Base-by-base conservation (phyloP, 2,329 filamentous ascomycete genomes). In the Septoria linicola region DNA sequence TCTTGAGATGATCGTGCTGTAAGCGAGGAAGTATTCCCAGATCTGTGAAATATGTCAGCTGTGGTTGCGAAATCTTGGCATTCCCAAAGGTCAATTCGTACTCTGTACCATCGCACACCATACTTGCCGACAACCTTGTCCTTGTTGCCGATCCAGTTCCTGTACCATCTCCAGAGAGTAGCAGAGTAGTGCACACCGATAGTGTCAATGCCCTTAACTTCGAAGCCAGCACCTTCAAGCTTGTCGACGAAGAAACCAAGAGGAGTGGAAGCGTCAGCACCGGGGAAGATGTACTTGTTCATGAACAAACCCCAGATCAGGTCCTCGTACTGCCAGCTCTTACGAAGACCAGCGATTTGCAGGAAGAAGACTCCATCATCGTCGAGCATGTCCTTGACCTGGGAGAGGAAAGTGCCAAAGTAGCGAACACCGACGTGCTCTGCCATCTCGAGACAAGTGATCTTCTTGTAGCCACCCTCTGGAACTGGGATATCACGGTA, bases 251-350 rank as follows among this genome's bases (percentile, higher is more conserved):
- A 89, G 73, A 85, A 93, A 62, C 89, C 89, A 41, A 99, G 83
- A 44, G 93, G 93, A 52, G 90, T 95, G 36, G 89, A 95, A 45
- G 93, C 93, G 69, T 97, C 93, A 44, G 93, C 93, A 69, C 93
- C 93, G 27, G 91, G 93, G 82, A 97, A 97, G 71, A 97, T 80
- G 74, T 97, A 96, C 78, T 96, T 96, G 85, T 97, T 97, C 90
- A 97, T 95, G 81, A 96, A 97, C 40, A 97, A 81, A 70, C 93
- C 93, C 93, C 93, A 97, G 72, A 92, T 88, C 44, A 96, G 81
- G 75, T 97, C 92, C 79, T 97, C 91, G 68, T 96, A 97, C 73
- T 97, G 93, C 93, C 93, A 97, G 59, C 81, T 78, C 78, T 95
- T 95, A 64, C 93, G 87, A 56, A 99, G 81, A 75, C 93, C 93